Percentiles rank a stretch among this genome's conserved stretches.
phyloP scores from a whole-genome alignment of 768 basidiomycete genomes.

The Podaxis sp. region DNA sequence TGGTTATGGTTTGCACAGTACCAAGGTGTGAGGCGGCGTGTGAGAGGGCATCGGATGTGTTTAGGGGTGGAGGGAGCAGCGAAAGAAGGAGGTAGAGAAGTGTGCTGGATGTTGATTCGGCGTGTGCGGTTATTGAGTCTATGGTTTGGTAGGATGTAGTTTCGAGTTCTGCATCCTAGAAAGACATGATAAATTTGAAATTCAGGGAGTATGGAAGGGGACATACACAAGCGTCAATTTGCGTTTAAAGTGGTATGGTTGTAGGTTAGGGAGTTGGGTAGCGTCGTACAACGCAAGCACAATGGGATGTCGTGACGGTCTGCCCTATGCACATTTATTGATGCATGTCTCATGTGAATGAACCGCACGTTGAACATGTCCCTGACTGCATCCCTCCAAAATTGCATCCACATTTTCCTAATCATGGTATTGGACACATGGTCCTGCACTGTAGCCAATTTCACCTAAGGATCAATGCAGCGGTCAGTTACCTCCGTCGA shows the following conservation, averaged over 20 bases:
- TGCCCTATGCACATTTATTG: slow-evolving; percentile 46
- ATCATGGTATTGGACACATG: slow-evolving; percentile 68
- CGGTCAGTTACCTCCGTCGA: background rate
- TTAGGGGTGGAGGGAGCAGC: slow-evolving; percentile 53
- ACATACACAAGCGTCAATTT: slow-evolving; percentile 80
- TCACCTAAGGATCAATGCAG: slow-evolving; percentile 45
- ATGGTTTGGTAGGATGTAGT: slow-evolving; percentile 63
- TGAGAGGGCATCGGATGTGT: slow-evolving; percentile 45
- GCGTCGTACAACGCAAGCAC: slow-evolving; percentile 68
- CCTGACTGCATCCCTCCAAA: slow-evolving; percentile 82
- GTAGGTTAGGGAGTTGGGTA: slow-evolving; percentile 46
- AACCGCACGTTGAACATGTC: slow-evolving; percentile 57
- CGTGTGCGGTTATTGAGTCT: slow-evolving; percentile 67
- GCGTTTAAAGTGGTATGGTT: slow-evolving; percentile 75
- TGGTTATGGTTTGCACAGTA: slow-evolving; percentile 65
- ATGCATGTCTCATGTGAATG: slow-evolving; percentile 14
- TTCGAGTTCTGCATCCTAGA: slow-evolving; percentile 64
- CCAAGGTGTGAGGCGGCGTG: slow-evolving; percentile 86
- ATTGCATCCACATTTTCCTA: slow-evolving; percentile 82
- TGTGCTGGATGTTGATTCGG: slow-evolving; percentile 79
- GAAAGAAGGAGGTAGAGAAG: slow-evolving; percentile 76
- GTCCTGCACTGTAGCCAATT: slow-evolving; percentile 76
- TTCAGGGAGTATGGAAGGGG: slow-evolving; percentile 21
- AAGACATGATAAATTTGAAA: background rate
- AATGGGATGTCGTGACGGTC: slow-evolving; percentile 78